A percentile compares a stretch with the other conserved stretches of the same genome.
phyloP scores from a whole-genome alignment of 1,284 basidiomycete species.

The Melampsora americana region DNA sequence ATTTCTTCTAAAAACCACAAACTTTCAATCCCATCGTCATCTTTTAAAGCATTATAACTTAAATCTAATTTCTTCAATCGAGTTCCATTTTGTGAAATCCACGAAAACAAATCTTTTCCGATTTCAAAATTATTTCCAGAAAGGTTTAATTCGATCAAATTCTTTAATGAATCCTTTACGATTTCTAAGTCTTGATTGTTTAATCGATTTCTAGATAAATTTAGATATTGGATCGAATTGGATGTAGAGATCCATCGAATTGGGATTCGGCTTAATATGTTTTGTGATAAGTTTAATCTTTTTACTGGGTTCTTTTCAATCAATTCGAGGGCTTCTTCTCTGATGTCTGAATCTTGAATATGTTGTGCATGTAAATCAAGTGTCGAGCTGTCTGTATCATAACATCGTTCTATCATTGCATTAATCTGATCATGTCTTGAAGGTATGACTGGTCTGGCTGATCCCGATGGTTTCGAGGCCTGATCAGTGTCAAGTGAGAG shows the following conservation, averaged over 20 bases:
- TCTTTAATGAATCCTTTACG: neutral
- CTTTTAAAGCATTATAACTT: slow-evolving; percentile 25
- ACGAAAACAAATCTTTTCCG: neutral
- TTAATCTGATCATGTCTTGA: slow-evolving; percentile 8
- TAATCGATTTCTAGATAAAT: slow-evolving; percentile 31
- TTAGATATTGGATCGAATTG: slow-evolving; percentile 5
- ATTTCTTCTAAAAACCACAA: slow-evolving; percentile 18
- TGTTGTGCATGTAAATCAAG: slow-evolving; percentile 15
- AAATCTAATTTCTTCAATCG: slow-evolving; percentile 16
- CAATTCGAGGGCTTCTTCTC: neutral
- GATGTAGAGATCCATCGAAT: slow-evolving; percentile 6
- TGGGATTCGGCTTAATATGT: slow-evolving; percentile 14
- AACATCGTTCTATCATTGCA: slow-evolving; percentile 11
- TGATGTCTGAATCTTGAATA: neutral
- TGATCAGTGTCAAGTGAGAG: neutral
- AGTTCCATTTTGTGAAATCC: slow-evolving; percentile 12
- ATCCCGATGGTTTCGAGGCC: neutral
- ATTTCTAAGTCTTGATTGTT: neutral
- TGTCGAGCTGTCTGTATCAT: slow-evolving; percentile 7
- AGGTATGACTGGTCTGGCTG: neutral
- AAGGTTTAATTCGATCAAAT: slow-evolving; percentile 29
- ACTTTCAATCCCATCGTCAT: slow-evolving; percentile 1
- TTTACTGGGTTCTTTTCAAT: slow-evolving; percentile 4
- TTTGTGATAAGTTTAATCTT: slow-evolving; percentile 13
- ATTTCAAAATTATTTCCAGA: slow-evolving; percentile 14